These are phyloP conservation scores for Agarophyton chilense DNA, from an alignment of 23 red algal genomes.

Conservation along the genomic window DNA sequence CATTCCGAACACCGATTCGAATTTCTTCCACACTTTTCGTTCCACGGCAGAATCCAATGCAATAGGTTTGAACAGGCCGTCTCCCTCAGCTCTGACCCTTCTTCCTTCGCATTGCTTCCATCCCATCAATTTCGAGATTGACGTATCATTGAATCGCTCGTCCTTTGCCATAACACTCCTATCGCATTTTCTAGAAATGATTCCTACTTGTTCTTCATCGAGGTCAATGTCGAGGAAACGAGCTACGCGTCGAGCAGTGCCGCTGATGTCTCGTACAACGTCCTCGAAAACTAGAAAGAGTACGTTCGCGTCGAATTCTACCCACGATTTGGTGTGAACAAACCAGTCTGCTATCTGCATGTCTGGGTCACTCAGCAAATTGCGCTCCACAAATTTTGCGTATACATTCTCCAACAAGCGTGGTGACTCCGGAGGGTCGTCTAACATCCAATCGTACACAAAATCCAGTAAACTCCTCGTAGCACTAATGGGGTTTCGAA, in stretches of 20 bases:
- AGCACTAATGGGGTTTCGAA: neutral
- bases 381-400: neutral
- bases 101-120: slow-evolving; percentile 6
- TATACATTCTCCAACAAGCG: neutral
- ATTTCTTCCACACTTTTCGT: neutral
- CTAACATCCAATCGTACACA: neutral
- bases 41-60: neutral
- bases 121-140: neutral
- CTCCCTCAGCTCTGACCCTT: neutral
- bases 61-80: neutral
- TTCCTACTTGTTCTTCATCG: neutral
- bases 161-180: slow-evolving; percentile 9
- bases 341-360: neutral
- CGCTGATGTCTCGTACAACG: slow-evolving; percentile 11
- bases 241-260: neutral
- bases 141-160: neutral
- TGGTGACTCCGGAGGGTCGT: neutral
- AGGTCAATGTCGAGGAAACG: slow-evolving; percentile 24
- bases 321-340: neutral
- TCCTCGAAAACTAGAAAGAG: slow-evolving; percentile 15
- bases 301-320: neutral
- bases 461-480: slow-evolving; percentile 3
- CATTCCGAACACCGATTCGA: neutral
- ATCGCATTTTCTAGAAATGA: neutral
- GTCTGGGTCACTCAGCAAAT: neutral